These are phyloP conservation scores for Colletotrichum higginsianum DNA, from an alignment of 2,329 filamentous ascomycete species.

Conservation along the genomic window DNA sequence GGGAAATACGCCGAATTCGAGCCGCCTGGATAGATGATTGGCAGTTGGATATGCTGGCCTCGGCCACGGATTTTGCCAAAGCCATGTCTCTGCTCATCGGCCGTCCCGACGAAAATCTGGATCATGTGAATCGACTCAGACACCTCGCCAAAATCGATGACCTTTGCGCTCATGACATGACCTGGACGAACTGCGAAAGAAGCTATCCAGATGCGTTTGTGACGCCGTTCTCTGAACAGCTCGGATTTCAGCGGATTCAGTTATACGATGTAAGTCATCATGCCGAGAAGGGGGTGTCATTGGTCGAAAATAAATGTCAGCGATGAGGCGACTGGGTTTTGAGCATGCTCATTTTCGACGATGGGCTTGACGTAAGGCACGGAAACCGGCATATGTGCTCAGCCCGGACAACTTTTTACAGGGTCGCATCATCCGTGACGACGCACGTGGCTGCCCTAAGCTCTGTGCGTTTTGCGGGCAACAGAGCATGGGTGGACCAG, in stretches of 20 bases:
- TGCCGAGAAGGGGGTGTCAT: too few species aligned
- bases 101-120: too few species aligned
- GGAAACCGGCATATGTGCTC: constrained; percentile 9
- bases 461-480: constrained; percentile 23
- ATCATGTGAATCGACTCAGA: background rate
- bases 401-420: constrained; percentile 11
- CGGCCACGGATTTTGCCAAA: constrained; percentile 13
- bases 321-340: too few species aligned
- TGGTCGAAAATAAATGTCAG: background rate
- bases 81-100: background rate
- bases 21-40: constrained; percentile 24
- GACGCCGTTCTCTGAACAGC: background rate
- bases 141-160: background rate
- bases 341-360: constrained; percentile 1
- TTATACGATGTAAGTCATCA: too few species aligned
- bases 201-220: background rate
- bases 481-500: constrained; percentile 22
- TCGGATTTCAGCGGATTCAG: too few species aligned
- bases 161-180: constrained; percentile 13
- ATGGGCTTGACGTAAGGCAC: background rate
- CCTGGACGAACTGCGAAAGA: constrained; percentile 2
- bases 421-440: constrained; percentile 37
- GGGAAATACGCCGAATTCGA: constrained; percentile 5
- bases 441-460: constrained; percentile 31
- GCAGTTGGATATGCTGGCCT: constrained; percentile 5